Percentiles rank a stretch among this genome's conserved stretches.
Evolutionary conservation across 2,329 filamentous ascomycete species (phyloP).

Genomic region (Fusarium tricinctum): DNA sequence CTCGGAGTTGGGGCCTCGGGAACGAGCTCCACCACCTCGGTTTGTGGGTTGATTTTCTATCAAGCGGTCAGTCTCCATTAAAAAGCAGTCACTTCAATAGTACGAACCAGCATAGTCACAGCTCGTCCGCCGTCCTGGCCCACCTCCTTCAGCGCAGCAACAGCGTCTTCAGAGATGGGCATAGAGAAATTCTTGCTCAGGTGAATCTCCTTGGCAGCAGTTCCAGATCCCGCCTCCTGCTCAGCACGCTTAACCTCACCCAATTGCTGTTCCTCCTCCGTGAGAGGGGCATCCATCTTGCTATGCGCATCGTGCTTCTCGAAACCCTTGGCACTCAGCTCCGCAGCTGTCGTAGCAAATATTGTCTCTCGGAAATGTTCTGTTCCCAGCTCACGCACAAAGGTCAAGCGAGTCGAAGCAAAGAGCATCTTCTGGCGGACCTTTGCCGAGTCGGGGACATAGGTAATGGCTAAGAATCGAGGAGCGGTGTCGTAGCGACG

Average conservation of each 20-base stretch:
- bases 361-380: conserved; percentile 84
- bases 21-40: conserved; percentile 78
- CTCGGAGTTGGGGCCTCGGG: conserved; percentile 64
- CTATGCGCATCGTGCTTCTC: conserved; percentile 78
- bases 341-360: conserved; percentile 77
- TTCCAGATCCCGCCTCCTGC: conserved; percentile 79
- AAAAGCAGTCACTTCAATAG: background rate
- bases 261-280: conserved; percentile 80
- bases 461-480: conserved; percentile 79
- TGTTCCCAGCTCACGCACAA: conserved; percentile 81
- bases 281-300: conserved; percentile 76
- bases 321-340: conserved; percentile 79
- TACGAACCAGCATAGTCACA: conserved; percentile 76
- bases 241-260: conserved; percentile 82
- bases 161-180: conserved; percentile 73
- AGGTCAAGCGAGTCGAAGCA: conserved; percentile 80
- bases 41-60: conserved; percentile 79
- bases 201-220: conserved; percentile 70
- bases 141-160: conserved; percentile 73
- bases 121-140: conserved; percentile 63
- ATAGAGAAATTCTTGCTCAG: conserved; percentile 70
- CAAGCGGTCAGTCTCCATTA: conserved; percentile 15
- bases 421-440: conserved; percentile 92
- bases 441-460: conserved; percentile 82
- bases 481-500: conserved; percentile 72